Conservation (phyloP, 176 grass and related monocot species). For the Aegilops tauschii region DNA sequence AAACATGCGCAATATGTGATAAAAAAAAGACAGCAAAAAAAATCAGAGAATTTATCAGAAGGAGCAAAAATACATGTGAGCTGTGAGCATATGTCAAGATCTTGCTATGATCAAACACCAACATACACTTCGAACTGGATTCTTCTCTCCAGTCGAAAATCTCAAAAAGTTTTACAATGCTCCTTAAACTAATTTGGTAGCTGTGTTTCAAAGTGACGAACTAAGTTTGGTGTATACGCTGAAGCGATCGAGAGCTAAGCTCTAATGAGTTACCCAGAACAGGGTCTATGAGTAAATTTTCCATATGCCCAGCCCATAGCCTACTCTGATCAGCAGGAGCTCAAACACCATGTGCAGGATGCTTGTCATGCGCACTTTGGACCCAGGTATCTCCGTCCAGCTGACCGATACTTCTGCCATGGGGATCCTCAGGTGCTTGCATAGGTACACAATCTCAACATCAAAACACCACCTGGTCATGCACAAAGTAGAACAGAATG, state of each 20-base stretch:
- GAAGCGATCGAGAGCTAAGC: background rate
- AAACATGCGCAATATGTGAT: background rate
- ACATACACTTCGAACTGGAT: background rate
- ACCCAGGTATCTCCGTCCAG: constrained; percentile 96
- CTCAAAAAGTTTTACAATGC: constrained; percentile 9
- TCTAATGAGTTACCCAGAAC: background rate
- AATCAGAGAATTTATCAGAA: background rate
- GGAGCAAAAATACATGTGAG: background rate
- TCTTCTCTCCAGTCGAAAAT: background rate
- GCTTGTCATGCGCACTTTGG: constrained; percentile 78
- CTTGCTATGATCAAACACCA: constrained; percentile 8
- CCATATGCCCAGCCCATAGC: constrained; percentile 89
- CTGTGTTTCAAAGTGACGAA: background rate
- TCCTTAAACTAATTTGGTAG: background rate
- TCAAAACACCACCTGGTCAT: constrained; percentile 90
- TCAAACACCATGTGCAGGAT: constrained; percentile 97
- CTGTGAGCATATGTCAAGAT: constrained; percentile 8
- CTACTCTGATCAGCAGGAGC: constrained; percentile 79
- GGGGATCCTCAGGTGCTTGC: constrained; percentile 76
- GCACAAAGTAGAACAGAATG: background rate
- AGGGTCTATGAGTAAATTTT: constrained; percentile 56
- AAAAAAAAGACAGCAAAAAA: background rate
- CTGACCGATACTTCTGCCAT: constrained; percentile 83
- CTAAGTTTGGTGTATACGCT: background rate
- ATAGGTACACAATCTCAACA: constrained; percentile 90